phyloP scores from a whole-genome alignment of 78 protist species.

The Dictyostelium purpureum region DNA sequence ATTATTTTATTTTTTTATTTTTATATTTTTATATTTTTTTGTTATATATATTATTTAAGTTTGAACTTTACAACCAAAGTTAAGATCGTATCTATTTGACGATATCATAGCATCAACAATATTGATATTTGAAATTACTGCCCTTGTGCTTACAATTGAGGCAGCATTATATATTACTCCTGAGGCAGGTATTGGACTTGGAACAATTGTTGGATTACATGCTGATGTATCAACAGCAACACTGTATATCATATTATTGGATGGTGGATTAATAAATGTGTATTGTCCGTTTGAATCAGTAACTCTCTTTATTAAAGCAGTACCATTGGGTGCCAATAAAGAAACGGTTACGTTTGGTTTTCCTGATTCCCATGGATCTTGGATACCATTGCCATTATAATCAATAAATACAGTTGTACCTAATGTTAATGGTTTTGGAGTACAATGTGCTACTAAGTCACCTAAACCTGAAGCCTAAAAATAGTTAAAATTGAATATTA shows the following conservation, averaged over 20 bases:
- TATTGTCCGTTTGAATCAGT: constrained; percentile 41
- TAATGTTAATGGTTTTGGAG: constrained; percentile 17
- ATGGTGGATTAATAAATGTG: constrained; percentile 23
- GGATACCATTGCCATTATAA: constrained; percentile 29
- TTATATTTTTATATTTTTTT: background rate
- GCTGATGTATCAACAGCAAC: background rate
- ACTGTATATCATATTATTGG: background rate
- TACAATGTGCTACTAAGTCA: constrained; percentile 36
- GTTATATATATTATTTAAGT: background rate
- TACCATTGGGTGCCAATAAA: background rate
- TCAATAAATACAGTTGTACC: constrained; percentile 57
- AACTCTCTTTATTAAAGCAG: background rate
- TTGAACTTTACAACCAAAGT: constrained; percentile 5
- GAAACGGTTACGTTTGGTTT: background rate
- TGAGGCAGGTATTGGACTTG: background rate
- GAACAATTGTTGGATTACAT: background rate
- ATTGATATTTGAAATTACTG: background rate
- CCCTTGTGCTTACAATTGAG: background rate
- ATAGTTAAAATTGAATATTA: too few species aligned
- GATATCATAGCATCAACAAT: background rate
- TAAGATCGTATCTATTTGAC: background rate
- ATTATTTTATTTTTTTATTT: background rate
- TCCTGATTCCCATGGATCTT: constrained; percentile 55
- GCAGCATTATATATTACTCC: constrained; percentile 4
- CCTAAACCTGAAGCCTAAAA: constrained; percentile 66